Conservation (phyloP, 495 filamentous ascomycete species). For the Haplographium delicatum region DNA sequence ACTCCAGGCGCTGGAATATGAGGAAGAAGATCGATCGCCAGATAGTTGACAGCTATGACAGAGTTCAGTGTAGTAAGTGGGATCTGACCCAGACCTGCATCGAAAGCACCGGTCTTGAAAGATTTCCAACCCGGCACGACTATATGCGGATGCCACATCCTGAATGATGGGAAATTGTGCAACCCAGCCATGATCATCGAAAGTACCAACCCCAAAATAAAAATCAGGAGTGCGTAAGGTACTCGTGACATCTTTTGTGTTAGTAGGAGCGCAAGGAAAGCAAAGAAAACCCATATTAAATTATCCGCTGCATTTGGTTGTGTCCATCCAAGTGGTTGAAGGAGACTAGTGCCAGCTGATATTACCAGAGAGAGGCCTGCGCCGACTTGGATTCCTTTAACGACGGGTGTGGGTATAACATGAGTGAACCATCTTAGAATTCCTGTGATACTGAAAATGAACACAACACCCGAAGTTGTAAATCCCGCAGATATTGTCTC, state of each 20-base stretch:
- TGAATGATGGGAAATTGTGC: slow-evolving; percentile 17
- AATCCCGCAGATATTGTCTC: slow-evolving; percentile 76
- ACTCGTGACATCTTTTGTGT: slow-evolving; percentile 46
- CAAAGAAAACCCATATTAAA: slow-evolving; percentile 61
- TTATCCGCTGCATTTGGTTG: slow-evolving; percentile 64
- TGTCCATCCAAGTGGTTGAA: slow-evolving; percentile 53
- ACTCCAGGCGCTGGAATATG: slow-evolving; percentile 57
- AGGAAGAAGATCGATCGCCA: slow-evolving; percentile 70
- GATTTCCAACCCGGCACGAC: slow-evolving; percentile 14
- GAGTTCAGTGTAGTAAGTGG: slow-evolving; percentile 90
- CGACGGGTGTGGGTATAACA: slow-evolving; percentile 75
- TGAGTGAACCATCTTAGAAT: slow-evolving; percentile 61
- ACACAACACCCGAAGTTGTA: slow-evolving; percentile 64
- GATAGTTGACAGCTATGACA: slow-evolving; percentile 73
- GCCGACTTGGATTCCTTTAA: slow-evolving; percentile 92
- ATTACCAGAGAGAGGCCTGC: slow-evolving; percentile 77
- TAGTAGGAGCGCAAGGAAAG: slow-evolving; percentile 62
- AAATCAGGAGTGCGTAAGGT: slow-evolving; percentile 71
- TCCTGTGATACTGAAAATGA: slow-evolving; percentile 72
- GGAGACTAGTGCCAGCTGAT: slow-evolving; percentile 60
- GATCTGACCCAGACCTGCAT: slow-evolving; percentile 73
- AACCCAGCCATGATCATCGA: slow-evolving; percentile 40
- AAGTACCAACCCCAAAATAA: slow-evolving; percentile 57
- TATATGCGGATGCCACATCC: slow-evolving; percentile 18
- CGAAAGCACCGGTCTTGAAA: slow-evolving; percentile 30